These are phyloP conservation scores for Pholiota adiposa DNA, from an alignment of 1,284 basidiomycete genomes.

Conservation along the genomic window DNA sequence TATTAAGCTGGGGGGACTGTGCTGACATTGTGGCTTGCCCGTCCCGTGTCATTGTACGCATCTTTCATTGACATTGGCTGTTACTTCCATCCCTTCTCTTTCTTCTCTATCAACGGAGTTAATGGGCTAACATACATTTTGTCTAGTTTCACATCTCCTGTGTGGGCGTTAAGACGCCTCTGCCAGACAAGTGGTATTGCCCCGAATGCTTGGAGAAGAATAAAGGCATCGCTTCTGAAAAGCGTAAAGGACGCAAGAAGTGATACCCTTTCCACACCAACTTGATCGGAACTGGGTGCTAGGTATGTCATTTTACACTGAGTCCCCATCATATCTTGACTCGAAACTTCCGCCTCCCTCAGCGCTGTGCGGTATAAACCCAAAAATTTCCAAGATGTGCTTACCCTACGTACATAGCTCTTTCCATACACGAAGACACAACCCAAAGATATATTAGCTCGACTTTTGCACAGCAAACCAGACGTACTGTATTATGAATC, in stretches of 20 bases:
- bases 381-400: not conserved
- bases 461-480: not conserved
- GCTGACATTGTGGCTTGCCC: not conserved
- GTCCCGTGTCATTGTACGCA: not conserved
- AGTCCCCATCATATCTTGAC: not conserved
- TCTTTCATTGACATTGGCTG: not conserved
- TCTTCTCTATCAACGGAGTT: not conserved
- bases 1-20: not conserved
- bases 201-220: constrained; percentile 49
- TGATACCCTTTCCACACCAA: constrained; percentile 11
- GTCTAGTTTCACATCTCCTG: constrained; percentile 64
- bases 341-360: not conserved
- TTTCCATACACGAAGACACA: not conserved
- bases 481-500: not conserved
- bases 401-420: not conserved
- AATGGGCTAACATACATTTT: not conserved
- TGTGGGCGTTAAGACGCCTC: constrained; percentile 60
- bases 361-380: not conserved
- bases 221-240: constrained; percentile 28
- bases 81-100: not conserved
- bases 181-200: constrained; percentile 67
- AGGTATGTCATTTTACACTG: not conserved
- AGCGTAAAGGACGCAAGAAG: constrained; percentile 50
- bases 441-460: not conserved
- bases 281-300: not conserved